A percentile compares a stretch with the other conserved stretches of the same genome.
phyloP scores from a whole-genome alignment of 805 yeast species.

The Ogataea allantospora region DNA sequence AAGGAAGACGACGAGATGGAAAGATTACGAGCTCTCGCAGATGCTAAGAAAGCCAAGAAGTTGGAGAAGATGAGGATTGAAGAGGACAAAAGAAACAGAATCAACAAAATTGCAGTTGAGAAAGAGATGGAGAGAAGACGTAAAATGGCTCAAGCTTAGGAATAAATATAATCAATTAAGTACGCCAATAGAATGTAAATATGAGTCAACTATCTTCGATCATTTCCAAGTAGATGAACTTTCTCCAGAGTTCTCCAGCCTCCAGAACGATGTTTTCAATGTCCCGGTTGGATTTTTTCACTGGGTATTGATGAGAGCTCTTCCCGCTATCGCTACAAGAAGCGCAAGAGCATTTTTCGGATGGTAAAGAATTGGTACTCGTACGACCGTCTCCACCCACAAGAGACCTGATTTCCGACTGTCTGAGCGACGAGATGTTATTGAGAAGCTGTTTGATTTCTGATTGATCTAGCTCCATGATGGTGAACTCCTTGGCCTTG shows the following conservation, averaged over 20 bases:
- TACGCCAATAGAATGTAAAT: constrained; percentile 4
- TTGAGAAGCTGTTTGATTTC: constrained; percentile 80
- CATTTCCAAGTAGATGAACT: constrained; percentile 67
- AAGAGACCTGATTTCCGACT: constrained; percentile 29
- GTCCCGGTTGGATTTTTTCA: constrained; percentile 40
- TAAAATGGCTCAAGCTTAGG: constrained; percentile 12
- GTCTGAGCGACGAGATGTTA: constrained; percentile 47
- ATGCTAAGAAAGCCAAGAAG: constrained; percentile 26
- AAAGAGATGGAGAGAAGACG: constrained; percentile 31
- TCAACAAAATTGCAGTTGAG: constrained; percentile 28
- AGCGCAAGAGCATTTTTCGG: not conserved
- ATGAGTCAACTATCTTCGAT: constrained; percentile 38
- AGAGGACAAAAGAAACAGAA: constrained; percentile 22
- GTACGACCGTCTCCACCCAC: constrained; percentile 21
- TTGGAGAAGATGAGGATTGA: constrained; percentile 17
- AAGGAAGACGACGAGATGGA: constrained; percentile 30
- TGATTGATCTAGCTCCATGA: constrained; percentile 85
- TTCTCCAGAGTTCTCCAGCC: constrained; percentile 88
- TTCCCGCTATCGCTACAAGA: constrained; percentile 6
- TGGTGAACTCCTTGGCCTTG: constrained; percentile 72
- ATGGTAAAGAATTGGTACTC: not conserved
- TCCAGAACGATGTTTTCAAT: constrained; percentile 71
- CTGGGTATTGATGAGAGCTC: constrained; percentile 13
- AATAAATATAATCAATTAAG: constrained; percentile 1
- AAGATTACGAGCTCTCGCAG: constrained; percentile 31